A percentile compares a stretch with the other conserved stretches of the same genome.
Conservation (phyloP, 306 rosid genomes). For the cucumber (Cucumis sativus) region Cucumber_9930_V3 NC_026657.2:7550501-7551000, state of each 20-base stretch:
- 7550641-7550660: conserved; percentile 14
- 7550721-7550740: neutral
- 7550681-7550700: neutral
- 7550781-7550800: conserved; percentile 83
- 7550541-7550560: conserved; percentile 94
- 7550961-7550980: conserved; percentile 60
- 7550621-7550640: conserved; percentile 53
- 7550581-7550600: conserved; percentile 89
- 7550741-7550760: neutral
- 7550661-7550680: neutral
- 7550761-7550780: neutral
- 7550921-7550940: conserved; percentile 81
- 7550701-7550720: neutral
- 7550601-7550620: conserved; percentile 89
- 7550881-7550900: conserved; percentile 59
- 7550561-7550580: conserved; percentile 68
- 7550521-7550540: conserved; percentile 97
- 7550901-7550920: conserved; percentile 64
- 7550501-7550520: conserved; percentile 98
- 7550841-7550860: conserved; percentile 64
- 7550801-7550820: conserved; percentile 33
- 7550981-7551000: conserved; percentile 91
- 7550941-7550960: conserved; percentile 58
- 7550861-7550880: conserved; percentile 58
- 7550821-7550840: conserved; percentile 64